Conservation (phyloP, 345 rosid genomes). For the Gossypioides kirkii region DNA sequence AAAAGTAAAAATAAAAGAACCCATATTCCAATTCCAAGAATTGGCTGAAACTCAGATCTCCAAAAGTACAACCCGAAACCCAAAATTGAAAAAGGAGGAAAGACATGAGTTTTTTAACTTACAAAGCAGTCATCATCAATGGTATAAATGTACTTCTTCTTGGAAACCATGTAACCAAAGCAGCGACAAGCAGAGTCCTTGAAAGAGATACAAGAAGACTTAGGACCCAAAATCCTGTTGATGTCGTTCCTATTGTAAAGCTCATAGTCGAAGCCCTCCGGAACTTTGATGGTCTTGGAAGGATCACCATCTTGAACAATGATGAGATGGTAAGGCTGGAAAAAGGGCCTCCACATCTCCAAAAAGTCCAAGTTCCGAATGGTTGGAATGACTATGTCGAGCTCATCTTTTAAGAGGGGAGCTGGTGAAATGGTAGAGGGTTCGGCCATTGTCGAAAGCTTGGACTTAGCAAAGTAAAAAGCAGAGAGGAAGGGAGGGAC, state of each 20-base stretch:
- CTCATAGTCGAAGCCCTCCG: slow-evolving; percentile 76
- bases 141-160: slow-evolving; percentile 81
- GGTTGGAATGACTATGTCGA: slow-evolving; percentile 82
- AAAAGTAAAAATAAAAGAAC: background rate
- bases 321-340: slow-evolving; percentile 69
- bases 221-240: slow-evolving; percentile 73
- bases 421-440: slow-evolving; percentile 27
- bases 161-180: slow-evolving; percentile 78
- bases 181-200: slow-evolving; percentile 72
- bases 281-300: slow-evolving; percentile 55
- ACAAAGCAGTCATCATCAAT: slow-evolving; percentile 94
- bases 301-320: slow-evolving; percentile 89
- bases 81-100: background rate
- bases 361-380: slow-evolving; percentile 72
- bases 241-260: slow-evolving; percentile 79
- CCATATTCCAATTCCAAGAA: background rate
- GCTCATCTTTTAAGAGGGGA: slow-evolving; percentile 57
- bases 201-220: slow-evolving; percentile 67
- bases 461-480: background rate
- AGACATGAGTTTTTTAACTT: slow-evolving; percentile 23
- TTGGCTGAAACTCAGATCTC: slow-evolving; percentile 6
- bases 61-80: background rate
- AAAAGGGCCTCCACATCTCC: slow-evolving; percentile 81
- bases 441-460: slow-evolving; percentile 25
- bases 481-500: background rate